phyloP scores from a whole-genome alignment of 495 filamentous ascomycete genomes.

The Sphaerosporella brunnea region DNA sequence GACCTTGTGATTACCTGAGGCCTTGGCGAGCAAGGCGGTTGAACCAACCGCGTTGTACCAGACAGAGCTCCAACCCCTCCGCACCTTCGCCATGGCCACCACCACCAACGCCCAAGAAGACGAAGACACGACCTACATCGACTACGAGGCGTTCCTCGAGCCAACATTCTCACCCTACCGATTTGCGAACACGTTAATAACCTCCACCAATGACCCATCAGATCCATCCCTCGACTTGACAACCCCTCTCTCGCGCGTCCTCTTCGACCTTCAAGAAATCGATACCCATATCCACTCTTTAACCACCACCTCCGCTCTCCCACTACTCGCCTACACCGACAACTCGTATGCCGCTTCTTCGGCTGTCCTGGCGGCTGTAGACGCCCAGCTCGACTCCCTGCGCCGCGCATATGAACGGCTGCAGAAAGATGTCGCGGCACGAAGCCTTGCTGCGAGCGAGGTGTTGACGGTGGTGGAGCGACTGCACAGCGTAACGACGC shows the following conservation, averaged over 20 bases:
- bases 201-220: constrained; percentile 75
- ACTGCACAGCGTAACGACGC: constrained; percentile 57
- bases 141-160: constrained; percentile 83
- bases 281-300: constrained; percentile 86
- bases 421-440: constrained; percentile 61
- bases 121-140: constrained; percentile 85
- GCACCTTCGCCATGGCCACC: constrained; percentile 28
- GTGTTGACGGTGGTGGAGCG: constrained; percentile 53
- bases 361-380: constrained; percentile 51
- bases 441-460: constrained; percentile 65
- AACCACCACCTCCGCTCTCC: constrained; percentile 66
- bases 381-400: constrained; percentile 56
- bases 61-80: too few relatives aligned
- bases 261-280: constrained; percentile 94
- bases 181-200: constrained; percentile 78
- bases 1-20: too few relatives aligned
- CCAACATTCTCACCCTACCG: constrained; percentile 59
- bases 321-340: constrained; percentile 62
- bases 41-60: too few relatives aligned
- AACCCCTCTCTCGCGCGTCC: constrained; percentile 78
- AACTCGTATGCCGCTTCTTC: constrained; percentile 49
- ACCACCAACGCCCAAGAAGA: constrained; percentile 91
- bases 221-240: constrained; percentile 83
- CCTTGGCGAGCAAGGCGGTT: too few relatives aligned
- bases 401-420: constrained; percentile 70